Evolutionary conservation across 257 asterid genomes (phyloP).

Genomic region (Primulina huaijiensis): DNA sequence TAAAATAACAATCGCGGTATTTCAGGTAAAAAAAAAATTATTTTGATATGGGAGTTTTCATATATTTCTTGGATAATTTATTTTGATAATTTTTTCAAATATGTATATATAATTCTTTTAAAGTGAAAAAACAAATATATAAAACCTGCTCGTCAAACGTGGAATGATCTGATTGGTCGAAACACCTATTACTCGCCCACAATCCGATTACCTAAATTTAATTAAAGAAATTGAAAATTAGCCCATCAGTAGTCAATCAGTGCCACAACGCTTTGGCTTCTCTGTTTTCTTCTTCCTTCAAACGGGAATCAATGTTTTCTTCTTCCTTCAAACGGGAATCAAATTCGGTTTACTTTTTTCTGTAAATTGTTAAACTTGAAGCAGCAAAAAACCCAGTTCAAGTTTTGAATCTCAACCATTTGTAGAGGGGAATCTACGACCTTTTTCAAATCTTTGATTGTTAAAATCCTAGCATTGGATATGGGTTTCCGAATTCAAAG

Average conservation of each 20-base stretch:
- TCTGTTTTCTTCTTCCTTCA: background rate
- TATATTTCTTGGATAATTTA: too few relatives aligned
- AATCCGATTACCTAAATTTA: background rate
- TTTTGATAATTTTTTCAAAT: too few relatives aligned
- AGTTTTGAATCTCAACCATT: background rate
- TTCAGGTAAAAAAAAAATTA: too few relatives aligned
- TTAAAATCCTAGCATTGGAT: background rate
- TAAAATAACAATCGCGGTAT: too few relatives aligned
- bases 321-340: background rate
- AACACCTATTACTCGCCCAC: background rate
- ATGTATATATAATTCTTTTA: too few relatives aligned
- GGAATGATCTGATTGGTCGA: background rate
- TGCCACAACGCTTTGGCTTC: background rate
- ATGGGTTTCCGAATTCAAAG: constrained; percentile 32
- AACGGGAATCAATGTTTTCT: background rate
- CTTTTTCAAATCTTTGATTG: background rate
- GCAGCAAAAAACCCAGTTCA: background rate
- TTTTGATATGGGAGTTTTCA: too few relatives aligned
- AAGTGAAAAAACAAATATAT: too few relatives aligned
- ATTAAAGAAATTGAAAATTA: background rate
- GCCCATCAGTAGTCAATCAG: background rate
- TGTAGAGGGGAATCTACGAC: background rate
- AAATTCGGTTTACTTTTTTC: too few relatives aligned
- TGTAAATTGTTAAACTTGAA: background rate
- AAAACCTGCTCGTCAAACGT: background rate